phyloP scores from a whole-genome alignment of 2,329 filamentous ascomycete species.

The Chaetoscypha palmicola region DNA sequence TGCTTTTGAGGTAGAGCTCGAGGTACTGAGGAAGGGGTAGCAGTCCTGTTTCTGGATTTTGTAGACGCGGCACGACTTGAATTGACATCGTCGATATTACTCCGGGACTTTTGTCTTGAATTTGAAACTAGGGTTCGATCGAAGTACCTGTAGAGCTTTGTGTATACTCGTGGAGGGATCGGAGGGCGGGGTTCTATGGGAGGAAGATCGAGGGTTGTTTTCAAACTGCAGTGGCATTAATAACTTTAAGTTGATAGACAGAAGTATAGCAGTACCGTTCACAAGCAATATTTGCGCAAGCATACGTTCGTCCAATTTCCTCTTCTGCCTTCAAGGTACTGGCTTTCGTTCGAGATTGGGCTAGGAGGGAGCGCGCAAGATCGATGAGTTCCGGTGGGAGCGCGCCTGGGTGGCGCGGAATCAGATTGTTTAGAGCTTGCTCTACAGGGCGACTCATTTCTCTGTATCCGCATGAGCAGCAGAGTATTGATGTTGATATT shows the following conservation, averaged over 20 bases:
- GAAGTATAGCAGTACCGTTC: conserved; percentile 51
- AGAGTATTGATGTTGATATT: no score
- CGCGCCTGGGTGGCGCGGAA: conserved; percentile 63
- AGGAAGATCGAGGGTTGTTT: conserved; percentile 68
- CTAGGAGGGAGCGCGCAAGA: conserved; percentile 65
- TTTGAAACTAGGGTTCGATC: conserved; percentile 56
- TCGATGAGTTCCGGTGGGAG: conserved; percentile 65
- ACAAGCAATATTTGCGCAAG: conserved; percentile 84
- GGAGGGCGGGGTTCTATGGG: conserved; percentile 69
- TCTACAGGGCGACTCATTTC: conserved; percentile 71
- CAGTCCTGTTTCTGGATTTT: conserved; percentile 6
- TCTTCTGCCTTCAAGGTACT: conserved; percentile 76
- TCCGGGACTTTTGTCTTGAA: conserved; percentile 10
- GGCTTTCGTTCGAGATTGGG: conserved; percentile 72
- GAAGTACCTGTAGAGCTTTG: conserved; percentile 74
- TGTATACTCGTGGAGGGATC: conserved; percentile 73
- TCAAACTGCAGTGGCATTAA: conserved; percentile 50
- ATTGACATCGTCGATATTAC: conserved; percentile 14
- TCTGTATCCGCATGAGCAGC: no score
- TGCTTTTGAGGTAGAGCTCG: conserved; percentile 20
- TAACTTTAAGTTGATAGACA: background rate
- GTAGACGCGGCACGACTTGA: background rate
- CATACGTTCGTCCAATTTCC: conserved; percentile 77
- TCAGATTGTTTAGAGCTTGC: conserved; percentile 62
- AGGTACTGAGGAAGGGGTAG: conserved; percentile 3